phyloP scores from a whole-genome alignment of 768 basidiomycete species.

The Lyophyllum shimeji region DNA sequence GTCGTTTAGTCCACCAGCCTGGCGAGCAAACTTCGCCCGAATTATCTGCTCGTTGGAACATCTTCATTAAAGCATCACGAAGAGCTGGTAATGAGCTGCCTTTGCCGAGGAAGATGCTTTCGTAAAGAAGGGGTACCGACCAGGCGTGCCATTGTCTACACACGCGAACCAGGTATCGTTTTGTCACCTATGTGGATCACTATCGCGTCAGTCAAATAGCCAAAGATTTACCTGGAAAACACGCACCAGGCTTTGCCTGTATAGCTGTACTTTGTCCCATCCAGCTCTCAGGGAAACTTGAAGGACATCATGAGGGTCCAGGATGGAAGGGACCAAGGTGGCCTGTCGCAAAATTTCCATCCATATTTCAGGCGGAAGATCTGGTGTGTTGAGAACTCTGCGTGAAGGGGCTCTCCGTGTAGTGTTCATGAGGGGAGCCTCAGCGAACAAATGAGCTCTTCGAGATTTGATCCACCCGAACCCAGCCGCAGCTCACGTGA shows the following conservation, averaged over 20 bases:
- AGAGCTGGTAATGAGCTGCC: slow-evolving; percentile 10
- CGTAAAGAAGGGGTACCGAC: slow-evolving; percentile 23
- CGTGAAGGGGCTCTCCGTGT: slow-evolving; percentile 9
- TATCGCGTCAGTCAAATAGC: neutral
- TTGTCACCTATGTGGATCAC: slow-evolving; percentile 19
- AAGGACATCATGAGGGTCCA: slow-evolving; percentile 16
- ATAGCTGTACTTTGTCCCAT: slow-evolving; percentile 12
- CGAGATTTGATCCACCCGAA: no score
- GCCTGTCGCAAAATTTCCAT: slow-evolving; percentile 24
- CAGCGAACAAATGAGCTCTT: neutral
- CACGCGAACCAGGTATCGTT: slow-evolving; percentile 23
- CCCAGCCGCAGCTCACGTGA: no score
- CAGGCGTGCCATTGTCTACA: slow-evolving; percentile 25
- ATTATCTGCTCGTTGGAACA: neutral
- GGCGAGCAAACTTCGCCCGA: neutral
- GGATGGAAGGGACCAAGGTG: slow-evolving; percentile 20
- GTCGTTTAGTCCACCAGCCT: slow-evolving; percentile 17
- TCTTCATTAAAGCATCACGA: slow-evolving; percentile 8
- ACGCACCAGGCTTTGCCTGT: slow-evolving; percentile 24
- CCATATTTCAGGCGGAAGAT: slow-evolving; percentile 31
- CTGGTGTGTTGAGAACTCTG: slow-evolving; percentile 7
- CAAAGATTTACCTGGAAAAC: no score
- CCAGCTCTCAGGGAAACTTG: slow-evolving; percentile 11
- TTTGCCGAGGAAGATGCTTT: slow-evolving; percentile 20
- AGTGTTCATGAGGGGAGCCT: slow-evolving; percentile 9